Evolutionary conservation across 345 rosid species (phyloP), one percentile per base, ranked within the genome.

Genomic region (Excoecaria agallocha): DNA sequence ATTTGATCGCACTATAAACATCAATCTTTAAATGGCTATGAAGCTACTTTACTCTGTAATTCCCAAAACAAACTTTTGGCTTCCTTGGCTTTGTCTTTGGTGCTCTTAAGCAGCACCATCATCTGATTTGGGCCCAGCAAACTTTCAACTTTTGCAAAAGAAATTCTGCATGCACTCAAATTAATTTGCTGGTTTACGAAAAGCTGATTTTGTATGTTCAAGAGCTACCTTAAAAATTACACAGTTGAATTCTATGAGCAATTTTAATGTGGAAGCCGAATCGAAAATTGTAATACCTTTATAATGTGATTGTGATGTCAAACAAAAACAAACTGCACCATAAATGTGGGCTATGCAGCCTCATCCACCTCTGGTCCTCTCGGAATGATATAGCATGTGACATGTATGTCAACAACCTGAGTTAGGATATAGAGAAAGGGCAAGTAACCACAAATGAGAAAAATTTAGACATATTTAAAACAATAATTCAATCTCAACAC

Each of bases 271-370:
- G 37, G 70, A 2, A 66, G 35, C 39, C 22, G 37, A 62, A 5
- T 38, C 2, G 12, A 48, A 25, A 10, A 49, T n/a, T 12, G 3
- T 1, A 39, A n/a, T 54, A 54, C 73, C 73, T 69, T 54, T 35
- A 69, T 69, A 48, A 69, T 69, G 51, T 69, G 58, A 30, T 68
- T 50, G 19, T 69, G 72, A 69, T 17, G 7, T 16, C 41, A 16
- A 22, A 50, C 22, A 10, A 39, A 54, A 55, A 54, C 35, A n/a
- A 17, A 58, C 6, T 16, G 22, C 11, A 50, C 10, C 20, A 70
- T 57, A 20, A 16, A 17, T 43, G 38, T 54, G 48, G 24, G 3
- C 25, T 24, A n/a, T 13, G 13, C 70, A 69, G 60, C 60, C 61
- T 12, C 69, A 20, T 66, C 51, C 24, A 12, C 41, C 43, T 8